A percentile compares a stretch with the other conserved stretches of the same genome.
phyloP scores from a whole-genome alignment of 23 red algal species.

The Gracilaria gracilis region DNA sequence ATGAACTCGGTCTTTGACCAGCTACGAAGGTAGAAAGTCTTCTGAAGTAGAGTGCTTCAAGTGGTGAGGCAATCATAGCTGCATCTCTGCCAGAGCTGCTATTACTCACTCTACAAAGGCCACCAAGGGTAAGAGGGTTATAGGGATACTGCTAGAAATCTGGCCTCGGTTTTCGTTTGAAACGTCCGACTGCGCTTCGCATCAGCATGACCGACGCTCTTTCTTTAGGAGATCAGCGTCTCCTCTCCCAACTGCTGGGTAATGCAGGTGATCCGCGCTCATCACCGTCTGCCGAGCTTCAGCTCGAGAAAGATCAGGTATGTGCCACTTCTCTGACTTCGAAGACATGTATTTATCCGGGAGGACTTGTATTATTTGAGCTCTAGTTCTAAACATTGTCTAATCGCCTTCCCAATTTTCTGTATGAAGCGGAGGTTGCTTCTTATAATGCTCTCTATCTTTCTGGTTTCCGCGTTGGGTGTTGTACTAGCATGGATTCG shows the following conservation, averaged over 20 bases:
- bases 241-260: slow-evolving; percentile 36
- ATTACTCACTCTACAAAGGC: no score
- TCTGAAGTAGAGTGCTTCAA: no score
- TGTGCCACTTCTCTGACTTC: not conserved
- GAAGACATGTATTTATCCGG: not conserved
- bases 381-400: not conserved
- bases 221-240: slow-evolving; percentile 27
- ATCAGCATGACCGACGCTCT: not conserved
- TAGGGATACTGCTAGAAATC: not conserved
- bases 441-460: slow-evolving; percentile 13
- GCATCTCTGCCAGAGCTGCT: no score
- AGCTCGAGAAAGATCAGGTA: slow-evolving; percentile 39
- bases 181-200: not conserved
- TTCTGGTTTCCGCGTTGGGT: slow-evolving; percentile 21
- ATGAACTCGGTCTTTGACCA: no score
- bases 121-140: no score
- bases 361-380: not conserved
- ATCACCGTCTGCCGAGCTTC: slow-evolving; percentile 39
- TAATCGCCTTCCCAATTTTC: not conserved
- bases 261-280: slow-evolving; percentile 18
- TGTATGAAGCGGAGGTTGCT: slow-evolving; percentile 2
- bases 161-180: not conserved
- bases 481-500: slow-evolving; percentile 39
- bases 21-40: no score
- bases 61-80: no score